These are phyloP conservation scores for Skeletonema marinoi DNA, from an alignment of 108 stramenopile species.

Conservation along the genomic window DNA sequence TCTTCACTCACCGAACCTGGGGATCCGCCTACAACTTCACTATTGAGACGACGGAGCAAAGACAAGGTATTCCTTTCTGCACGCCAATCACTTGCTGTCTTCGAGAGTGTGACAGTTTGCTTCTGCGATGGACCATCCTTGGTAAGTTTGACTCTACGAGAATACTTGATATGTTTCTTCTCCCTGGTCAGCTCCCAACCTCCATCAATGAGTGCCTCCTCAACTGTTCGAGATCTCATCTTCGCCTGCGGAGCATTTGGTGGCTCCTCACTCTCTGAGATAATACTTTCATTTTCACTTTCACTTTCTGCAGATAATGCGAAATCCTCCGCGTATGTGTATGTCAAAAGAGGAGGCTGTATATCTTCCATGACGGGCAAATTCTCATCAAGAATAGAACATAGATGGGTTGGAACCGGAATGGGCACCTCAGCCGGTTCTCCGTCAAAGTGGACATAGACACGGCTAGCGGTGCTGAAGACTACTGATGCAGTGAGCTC, in stretches of 20 bases:
- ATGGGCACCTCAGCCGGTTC: background rate
- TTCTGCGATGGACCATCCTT: background rate
- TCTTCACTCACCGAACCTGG: background rate
- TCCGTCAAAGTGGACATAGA: slow-evolving; percentile 2
- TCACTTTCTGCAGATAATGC: background rate
- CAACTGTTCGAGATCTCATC: slow-evolving; percentile 4
- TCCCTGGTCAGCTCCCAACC: background rate
- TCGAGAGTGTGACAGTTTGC: slow-evolving; percentile 7
- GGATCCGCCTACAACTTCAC: background rate
- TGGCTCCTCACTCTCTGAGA: background rate
- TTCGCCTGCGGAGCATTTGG: background rate
- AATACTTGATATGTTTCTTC: slow-evolving; percentile 4
- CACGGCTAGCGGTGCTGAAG: background rate
- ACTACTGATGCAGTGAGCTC: background rate
- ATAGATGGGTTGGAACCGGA: background rate
- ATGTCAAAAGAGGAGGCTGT: background rate
- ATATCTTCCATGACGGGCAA: background rate
- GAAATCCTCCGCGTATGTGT: background rate
- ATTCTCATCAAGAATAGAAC: background rate
- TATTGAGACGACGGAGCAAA: slow-evolving; percentile 6
- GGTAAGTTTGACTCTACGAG: background rate
- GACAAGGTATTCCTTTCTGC: background rate
- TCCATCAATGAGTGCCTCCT: slow-evolving; percentile 6
- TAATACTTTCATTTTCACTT: background rate
- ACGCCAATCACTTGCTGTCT: slow-evolving; percentile 2